These are phyloP conservation scores for Xylaria bambusicola DNA, from an alignment of 495 filamentous ascomycete genomes.

Conservation along the genomic window DNA sequence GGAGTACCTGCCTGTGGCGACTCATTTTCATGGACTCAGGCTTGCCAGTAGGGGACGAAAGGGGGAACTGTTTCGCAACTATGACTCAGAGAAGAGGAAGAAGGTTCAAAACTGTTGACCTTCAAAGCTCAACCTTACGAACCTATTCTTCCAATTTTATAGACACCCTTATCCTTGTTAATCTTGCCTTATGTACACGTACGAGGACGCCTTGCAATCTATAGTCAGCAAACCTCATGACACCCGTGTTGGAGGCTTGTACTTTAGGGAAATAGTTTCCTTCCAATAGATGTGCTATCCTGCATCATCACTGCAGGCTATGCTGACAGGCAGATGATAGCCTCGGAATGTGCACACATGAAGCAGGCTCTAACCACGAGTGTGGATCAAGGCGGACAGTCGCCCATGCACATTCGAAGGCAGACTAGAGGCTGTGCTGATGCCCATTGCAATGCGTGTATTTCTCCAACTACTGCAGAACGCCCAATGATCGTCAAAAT, in stretches of 20 bases:
- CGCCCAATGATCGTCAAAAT: background rate
- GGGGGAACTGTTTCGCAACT: too few species aligned
- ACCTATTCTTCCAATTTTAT: background rate
- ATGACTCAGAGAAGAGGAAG: background rate
- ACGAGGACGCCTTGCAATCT: background rate
- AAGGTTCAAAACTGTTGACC: background rate
- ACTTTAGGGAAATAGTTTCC: background rate
- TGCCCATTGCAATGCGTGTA: background rate
- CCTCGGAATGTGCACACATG: background rate
- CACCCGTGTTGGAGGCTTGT: background rate
- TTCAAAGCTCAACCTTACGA: background rate
- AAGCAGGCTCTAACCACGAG: too few species aligned
- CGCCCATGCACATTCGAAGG: too few species aligned
- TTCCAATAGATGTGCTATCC: background rate
- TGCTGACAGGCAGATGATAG: conserved; percentile 6
- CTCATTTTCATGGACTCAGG: background rate
- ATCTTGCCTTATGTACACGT: too few species aligned
- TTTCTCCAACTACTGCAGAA: background rate
- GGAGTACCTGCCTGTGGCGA: background rate
- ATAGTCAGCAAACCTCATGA: background rate
- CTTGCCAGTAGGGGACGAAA: too few species aligned
- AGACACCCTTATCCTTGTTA: background rate
- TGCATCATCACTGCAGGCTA: background rate
- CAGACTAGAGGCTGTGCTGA: background rate
- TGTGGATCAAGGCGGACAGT: too few species aligned